Evolutionary conservation across 805 yeast species (phyloP).

Genomic region (Kluyveromyces starmeri): DNA sequence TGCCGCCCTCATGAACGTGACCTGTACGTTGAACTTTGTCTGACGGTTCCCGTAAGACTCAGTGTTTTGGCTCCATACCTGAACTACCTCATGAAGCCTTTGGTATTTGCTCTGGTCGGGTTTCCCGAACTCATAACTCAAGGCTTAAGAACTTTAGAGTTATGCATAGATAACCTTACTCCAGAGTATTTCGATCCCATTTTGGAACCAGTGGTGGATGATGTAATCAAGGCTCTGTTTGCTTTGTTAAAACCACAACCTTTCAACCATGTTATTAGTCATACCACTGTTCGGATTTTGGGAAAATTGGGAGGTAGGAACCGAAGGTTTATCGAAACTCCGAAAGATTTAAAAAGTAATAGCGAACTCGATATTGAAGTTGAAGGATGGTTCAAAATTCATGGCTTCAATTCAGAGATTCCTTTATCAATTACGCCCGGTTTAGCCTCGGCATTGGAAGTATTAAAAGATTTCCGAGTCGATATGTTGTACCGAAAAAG

Average conservation of each 20-base stretch:
- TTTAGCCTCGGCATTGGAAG: conserved; percentile 62
- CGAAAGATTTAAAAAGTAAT: conserved; percentile 50
- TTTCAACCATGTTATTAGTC: conserved; percentile 89
- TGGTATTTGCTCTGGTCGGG: conserved; percentile 84
- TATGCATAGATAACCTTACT: conserved; percentile 92
- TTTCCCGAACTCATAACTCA: conserved; percentile 87
- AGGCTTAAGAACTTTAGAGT: conserved; percentile 87
- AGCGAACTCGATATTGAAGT: conserved; percentile 57
- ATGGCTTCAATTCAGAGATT: conserved; percentile 54
- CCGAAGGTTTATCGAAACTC: conserved; percentile 73
- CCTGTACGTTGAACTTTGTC: conserved; percentile 86
- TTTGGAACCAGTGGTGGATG: conserved; percentile 91
- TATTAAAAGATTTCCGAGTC: conserved; percentile 54
- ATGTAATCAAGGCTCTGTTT: conserved; percentile 90
- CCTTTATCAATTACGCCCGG: conserved; percentile 81
- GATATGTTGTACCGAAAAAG: conserved; percentile 61
- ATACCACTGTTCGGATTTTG: conserved; percentile 82
- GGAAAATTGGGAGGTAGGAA: conserved; percentile 97
- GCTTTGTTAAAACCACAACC: conserved; percentile 86
- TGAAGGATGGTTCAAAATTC: conserved; percentile 57
- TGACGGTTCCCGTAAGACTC: conserved; percentile 91
- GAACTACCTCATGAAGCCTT: conserved; percentile 79
- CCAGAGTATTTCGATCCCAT: conserved; percentile 97
- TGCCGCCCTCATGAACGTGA: conserved; percentile 86
- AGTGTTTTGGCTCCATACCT: conserved; percentile 91